These are phyloP conservation scores for Penicilliopsis zonata DNA, from an alignment of 495 filamentous ascomycete genomes.

Conservation along the genomic window DNA sequence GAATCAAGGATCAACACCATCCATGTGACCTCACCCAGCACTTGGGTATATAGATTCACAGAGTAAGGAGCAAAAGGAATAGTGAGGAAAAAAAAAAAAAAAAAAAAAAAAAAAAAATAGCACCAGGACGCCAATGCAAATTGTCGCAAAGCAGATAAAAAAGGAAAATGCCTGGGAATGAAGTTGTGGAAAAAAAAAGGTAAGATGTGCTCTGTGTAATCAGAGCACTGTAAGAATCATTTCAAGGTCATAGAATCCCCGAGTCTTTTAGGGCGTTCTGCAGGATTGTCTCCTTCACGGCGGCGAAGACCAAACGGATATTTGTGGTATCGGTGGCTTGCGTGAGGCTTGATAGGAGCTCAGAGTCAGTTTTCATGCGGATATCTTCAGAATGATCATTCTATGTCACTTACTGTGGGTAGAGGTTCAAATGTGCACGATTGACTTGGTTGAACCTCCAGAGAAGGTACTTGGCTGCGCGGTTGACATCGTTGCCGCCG, in stretches of 20 bases:
- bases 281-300: slow-evolving; percentile 96
- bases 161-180: slow-evolving; percentile 3
- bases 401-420: slow-evolving; percentile 74
- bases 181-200: slow-evolving; percentile 4
- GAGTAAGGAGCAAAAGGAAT: too few relatives aligned
- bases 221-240: slow-evolving; percentile 5
- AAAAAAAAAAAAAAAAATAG: slow-evolving; percentile 8
- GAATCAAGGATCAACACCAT: neutral
- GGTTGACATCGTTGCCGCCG: slow-evolving; percentile 92
- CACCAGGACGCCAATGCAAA: slow-evolving; percentile 23
- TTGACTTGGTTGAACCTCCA: slow-evolving; percentile 99
- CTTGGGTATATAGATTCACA: neutral
- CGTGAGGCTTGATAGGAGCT: slow-evolving; percentile 54
- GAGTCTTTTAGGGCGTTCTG: slow-evolving; percentile 98
- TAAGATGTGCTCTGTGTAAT: slow-evolving; percentile 5
- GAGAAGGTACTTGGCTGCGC: slow-evolving; percentile 92
- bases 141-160: slow-evolving; percentile 19
- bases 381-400: neutral
- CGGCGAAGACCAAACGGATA: slow-evolving; percentile 93
- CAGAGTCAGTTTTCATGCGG: slow-evolving; percentile 14
- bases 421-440: slow-evolving; percentile 87
- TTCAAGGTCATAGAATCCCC: slow-evolving; percentile 73
- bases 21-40: neutral
- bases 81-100: slow-evolving; percentile 1
- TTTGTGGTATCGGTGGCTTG: slow-evolving; percentile 98